phyloP scores from a whole-genome alignment of 306 rosid species.

The Fragaria nilgerrensis region DNA sequence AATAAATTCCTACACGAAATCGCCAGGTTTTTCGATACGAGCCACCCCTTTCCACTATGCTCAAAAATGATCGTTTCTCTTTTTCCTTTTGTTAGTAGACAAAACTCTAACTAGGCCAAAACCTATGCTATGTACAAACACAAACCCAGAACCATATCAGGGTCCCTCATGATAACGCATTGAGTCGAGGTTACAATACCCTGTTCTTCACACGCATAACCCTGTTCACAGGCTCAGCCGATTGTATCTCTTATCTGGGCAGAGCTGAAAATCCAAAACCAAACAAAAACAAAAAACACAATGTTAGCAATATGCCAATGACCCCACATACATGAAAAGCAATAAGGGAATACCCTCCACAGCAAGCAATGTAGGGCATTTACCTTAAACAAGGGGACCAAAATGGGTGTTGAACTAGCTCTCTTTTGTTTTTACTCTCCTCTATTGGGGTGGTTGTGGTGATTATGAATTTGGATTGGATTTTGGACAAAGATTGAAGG shows the following conservation, averaged over 20 bases:
- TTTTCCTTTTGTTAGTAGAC: background rate
- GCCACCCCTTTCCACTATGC: constrained; percentile 42
- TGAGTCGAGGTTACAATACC: constrained; percentile 39
- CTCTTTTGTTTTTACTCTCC: constrained; percentile 3
- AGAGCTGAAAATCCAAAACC: constrained; percentile 44
- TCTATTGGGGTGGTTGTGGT: background rate
- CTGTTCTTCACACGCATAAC: constrained; percentile 35
- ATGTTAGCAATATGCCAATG: constrained; percentile 12
- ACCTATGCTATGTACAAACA: constrained; percentile 36
- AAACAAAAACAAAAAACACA: constrained; percentile 3
- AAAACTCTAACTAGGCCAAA: constrained; percentile 43
- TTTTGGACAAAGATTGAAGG: constrained; percentile 19
- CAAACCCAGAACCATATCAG: constrained; percentile 36
- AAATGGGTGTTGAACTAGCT: constrained; percentile 32
- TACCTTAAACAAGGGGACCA: constrained; percentile 47
- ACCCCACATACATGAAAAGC: background rate
- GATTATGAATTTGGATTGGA: constrained; percentile 12
- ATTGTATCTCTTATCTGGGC: constrained; percentile 29
- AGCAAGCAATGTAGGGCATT: constrained; percentile 39
- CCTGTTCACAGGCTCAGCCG: constrained; percentile 26
- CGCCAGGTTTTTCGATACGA: constrained; percentile 48
- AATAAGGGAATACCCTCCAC: constrained; percentile 51
- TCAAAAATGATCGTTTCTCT: background rate
- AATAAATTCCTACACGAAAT: constrained; percentile 37
- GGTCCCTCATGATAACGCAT: constrained; percentile 59